Evolutionary conservation across 2,329 filamentous ascomycete species (phyloP), one percentile per base, ranked within the genome.

Genomic region (Colletotrichum sp.): DNA sequence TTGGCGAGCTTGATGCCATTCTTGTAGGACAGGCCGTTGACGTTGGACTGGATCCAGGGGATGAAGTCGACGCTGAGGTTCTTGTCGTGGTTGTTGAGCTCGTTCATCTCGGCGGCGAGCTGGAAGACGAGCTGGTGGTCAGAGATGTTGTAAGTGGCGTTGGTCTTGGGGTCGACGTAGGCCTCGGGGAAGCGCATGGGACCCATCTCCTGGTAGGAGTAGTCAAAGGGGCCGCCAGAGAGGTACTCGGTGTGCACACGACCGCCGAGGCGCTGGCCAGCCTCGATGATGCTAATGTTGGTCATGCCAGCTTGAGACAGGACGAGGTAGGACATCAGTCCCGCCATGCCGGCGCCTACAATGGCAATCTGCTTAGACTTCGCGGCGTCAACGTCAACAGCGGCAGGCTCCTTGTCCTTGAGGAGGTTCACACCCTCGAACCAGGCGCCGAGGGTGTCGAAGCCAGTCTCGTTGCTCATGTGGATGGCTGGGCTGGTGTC

Each of bases 191-290:
- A 91, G 3, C 92, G 85, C 92, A 94, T 93, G 0, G 92, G 91
- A 0, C 92, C 92, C 90, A 88, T 88, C 80, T 93, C 92, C 79
- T 93, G 92, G 81, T 94, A 94, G 24, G 92, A 91, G 79, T 94
- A 93, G 76, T 93, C 87, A 24, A 89, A 88, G 0, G 91, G 90
- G 0, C 86, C 90, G 6, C 88, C 90, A 4, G 88, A 88, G 3
- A 94, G 87, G 71, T 94, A 94, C 71, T 88, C 88, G 3, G 92
- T 94, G 72, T 91, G 90, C 0, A 94, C 89, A 24, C 93, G 89
- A 5, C 92, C 92, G 18, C 93, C 93, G 16, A 94, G 87, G 9
- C 92, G 87, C 52, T 90, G 82, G 8, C 88, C 89, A 0, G 91
- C 90, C 81, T 94, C 93, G 21, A 92, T 85, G 71, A 94, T 92